phyloP scores from a whole-genome alignment of 176 grass and related monocot genomes.

The Triticum dicoccoides region DNA sequence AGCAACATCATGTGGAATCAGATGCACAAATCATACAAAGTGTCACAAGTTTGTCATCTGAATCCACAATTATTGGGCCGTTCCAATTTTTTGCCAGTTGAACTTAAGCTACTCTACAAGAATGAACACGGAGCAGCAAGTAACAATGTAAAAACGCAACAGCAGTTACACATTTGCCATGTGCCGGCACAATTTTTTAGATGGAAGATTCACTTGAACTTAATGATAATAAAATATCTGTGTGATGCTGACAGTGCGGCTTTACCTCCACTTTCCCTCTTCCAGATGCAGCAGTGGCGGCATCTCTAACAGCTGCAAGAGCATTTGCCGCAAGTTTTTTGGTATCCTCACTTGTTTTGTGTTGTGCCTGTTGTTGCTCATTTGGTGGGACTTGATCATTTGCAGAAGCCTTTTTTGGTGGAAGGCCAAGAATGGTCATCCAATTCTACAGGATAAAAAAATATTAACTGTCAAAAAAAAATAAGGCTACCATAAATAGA shows the following conservation, averaged over 20 bases:
- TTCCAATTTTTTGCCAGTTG: neutral
- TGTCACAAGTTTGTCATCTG: neutral
- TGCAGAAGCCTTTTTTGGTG: slow-evolving; percentile 43
- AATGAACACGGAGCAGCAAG: neutral
- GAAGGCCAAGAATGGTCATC: slow-evolving; percentile 71
- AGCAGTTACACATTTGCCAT: neutral
- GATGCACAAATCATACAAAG: neutral
- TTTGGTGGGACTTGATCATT: slow-evolving; percentile 32
- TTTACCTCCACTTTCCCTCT: slow-evolving; percentile 92
- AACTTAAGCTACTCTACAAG: neutral
- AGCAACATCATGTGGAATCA: neutral
- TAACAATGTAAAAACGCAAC: neutral
- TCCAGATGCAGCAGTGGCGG: slow-evolving; percentile 45
- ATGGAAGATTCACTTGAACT: neutral
- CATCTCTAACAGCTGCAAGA: slow-evolving; percentile 79
- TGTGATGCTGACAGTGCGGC: neutral
- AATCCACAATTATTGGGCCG: neutral
- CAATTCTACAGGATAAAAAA: slow-evolving; percentile 59
- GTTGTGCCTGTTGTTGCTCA: slow-evolving; percentile 35
- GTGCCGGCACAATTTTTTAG: neutral
- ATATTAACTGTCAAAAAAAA: neutral
- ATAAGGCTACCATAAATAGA: neutral
- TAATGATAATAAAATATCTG: neutral
- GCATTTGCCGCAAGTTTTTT: slow-evolving; percentile 85
- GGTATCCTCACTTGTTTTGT: slow-evolving; percentile 56